Evolutionary conservation across 768 basidiomycete species (phyloP), one percentile per base, ranked within the genome.

Genomic region (Tricholoma terreum): DNA sequence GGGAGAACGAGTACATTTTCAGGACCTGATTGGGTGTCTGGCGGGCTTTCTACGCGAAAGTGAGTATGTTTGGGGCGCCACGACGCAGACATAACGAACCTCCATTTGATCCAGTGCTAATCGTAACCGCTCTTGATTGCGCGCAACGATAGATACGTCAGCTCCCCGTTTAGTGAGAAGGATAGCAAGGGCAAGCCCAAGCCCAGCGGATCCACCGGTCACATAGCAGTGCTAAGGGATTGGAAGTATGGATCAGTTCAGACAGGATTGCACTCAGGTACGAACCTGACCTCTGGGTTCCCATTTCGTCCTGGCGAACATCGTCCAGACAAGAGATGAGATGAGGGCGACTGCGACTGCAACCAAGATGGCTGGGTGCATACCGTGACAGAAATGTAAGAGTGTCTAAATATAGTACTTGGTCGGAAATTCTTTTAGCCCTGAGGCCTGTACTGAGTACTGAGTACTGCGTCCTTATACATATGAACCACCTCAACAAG

Each of bases 131-230:
- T 75, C 76, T 65, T 86, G 77, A 51, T 87, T 84, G 15, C 93
- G 80, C 9, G 92, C 94, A 12, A 95, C 87, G 58, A 96, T 92
- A 14, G 90, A 91, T 2, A 96, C 86, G 61, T 92, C 79, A 0
- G 93, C 92, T 1, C 94, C 94, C 60, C 77, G 77, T 60, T 75
- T 75, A 14, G 83, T 82, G 4, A 96, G 79, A 30, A 87, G 73
- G 34, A 81, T 76, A 1, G 93, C 90, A 7, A 96, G 76, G 1
- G 84, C 80, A 4, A 92, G 80, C 1, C 94, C 94, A 2, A 95
- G 82, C 2, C 94, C 94, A n/a, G 85, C 77, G 38, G 86, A 89
- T 4, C 90, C 93, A 4, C 94, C 94, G 1, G 93, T 93, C 21
- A 97, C 77, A 69, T 92, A 92, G 71, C 87, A 85, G 63, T 93